These are phyloP conservation scores for Panaeolus papilionaceus DNA, from an alignment of 768 basidiomycete species.

Conservation along the genomic window DNA sequence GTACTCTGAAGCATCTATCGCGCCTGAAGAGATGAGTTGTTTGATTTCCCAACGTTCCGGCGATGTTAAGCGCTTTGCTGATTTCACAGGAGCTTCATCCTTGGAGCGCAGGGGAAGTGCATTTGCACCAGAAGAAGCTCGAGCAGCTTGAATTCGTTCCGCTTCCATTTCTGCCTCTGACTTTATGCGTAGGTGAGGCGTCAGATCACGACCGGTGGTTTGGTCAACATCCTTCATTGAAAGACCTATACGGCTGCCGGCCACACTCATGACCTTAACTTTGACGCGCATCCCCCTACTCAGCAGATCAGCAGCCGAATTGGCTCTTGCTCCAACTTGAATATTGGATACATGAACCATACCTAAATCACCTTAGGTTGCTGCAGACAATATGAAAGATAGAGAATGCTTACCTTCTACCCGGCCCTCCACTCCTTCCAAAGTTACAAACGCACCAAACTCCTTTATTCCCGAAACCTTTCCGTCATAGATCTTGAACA, in stretches of 20 bases:
- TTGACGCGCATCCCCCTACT: conserved; percentile 87
- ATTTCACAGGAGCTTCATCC: conserved; percentile 61
- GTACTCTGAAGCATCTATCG: conserved; percentile 90
- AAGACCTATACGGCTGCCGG: conserved; percentile 79
- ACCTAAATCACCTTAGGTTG: conserved; percentile 52
- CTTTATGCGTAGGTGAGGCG: conserved; percentile 93
- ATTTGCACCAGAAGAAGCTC: conserved; percentile 83
- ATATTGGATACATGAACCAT: conserved; percentile 97
- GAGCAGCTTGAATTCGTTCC: conserved; percentile 66
- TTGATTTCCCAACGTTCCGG: conserved; percentile 99
- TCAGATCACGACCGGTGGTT: conserved; percentile 84
- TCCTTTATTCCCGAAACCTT: conserved; percentile 88
- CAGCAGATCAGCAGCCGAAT: conserved; percentile 86
- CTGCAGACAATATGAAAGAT: conserved; percentile 10
- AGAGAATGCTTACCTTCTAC: conserved; percentile 75
- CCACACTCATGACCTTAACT: conserved; percentile 95
- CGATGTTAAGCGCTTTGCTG: conserved; percentile 90
- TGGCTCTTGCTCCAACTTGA: conserved; percentile 82
- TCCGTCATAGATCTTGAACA: conserved; percentile 96
- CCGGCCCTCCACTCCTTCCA: conserved; percentile 87
- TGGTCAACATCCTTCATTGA: conserved; percentile 99
- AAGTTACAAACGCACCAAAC: conserved; percentile 92
- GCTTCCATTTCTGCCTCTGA: conserved; percentile 94
- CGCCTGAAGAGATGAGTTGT: conserved; percentile 96
- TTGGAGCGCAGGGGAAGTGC: conserved; percentile 75